Evolutionary conservation across 331 rosid genomes (phyloP).

Genomic region (Quercus tomentella): DNA sequence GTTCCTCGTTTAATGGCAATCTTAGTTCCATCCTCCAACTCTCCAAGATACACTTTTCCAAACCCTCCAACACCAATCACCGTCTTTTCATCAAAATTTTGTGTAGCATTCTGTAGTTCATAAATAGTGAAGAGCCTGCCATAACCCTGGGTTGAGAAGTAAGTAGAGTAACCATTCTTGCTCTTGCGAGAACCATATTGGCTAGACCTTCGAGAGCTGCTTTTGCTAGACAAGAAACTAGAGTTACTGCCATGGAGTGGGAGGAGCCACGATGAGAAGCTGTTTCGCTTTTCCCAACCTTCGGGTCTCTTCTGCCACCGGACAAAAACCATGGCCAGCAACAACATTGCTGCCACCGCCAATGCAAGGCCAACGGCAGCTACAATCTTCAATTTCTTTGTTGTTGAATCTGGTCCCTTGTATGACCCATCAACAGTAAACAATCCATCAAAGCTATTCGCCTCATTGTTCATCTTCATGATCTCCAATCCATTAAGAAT

Average conservation of each 20-base stretch:
- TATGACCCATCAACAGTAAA: constrained; percentile 46
- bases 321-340: constrained; percentile 27
- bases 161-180: constrained; percentile 33
- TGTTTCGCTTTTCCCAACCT: constrained; percentile 37
- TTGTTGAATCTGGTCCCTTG: constrained; percentile 27
- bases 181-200: constrained; percentile 42
- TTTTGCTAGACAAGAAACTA: constrained; percentile 29
- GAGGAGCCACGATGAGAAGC: constrained; percentile 68
- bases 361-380: constrained; percentile 47
- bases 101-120: constrained; percentile 53
- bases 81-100: constrained; percentile 52
- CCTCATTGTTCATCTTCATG: constrained; percentile 65
- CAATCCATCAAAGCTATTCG: constrained; percentile 54
- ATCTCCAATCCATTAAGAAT: constrained; percentile 79
- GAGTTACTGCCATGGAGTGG: constrained; percentile 32
- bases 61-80: constrained; percentile 87
- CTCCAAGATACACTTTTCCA: constrained; percentile 78
- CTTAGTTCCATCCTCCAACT: constrained; percentile 56
- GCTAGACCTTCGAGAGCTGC: constrained; percentile 33
- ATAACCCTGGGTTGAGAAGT: constrained; percentile 31
- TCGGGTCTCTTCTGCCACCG: constrained; percentile 57
- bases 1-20: constrained; percentile 74
- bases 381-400: constrained; percentile 24
- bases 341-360: constrained; percentile 30
- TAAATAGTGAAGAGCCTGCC: constrained; percentile 46